Percentiles rank a stretch among this genome's conserved stretches.
These are phyloP conservation scores for Bertia moriformis DNA, from an alignment of 2,329 filamentous ascomycete genomes.

Conservation along the genomic window DNA sequence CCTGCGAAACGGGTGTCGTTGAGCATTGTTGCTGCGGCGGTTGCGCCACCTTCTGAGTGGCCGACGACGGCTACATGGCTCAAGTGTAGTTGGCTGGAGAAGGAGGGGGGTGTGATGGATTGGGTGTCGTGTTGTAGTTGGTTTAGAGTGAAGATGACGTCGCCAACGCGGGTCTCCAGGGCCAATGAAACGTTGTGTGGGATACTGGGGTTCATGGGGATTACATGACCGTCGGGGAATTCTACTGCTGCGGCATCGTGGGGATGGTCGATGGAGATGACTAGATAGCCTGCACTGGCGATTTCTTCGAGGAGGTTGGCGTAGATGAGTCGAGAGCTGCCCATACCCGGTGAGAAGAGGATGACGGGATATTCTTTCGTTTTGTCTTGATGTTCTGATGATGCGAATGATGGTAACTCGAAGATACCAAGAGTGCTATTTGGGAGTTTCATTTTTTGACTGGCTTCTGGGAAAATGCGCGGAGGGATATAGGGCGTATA, in stretches of 20 bases:
- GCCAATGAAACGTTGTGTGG: neutral
- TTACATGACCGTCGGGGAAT: constrained; percentile 25
- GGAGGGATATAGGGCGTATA: neutral
- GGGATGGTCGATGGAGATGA: constrained; percentile 32
- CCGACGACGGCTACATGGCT: constrained; percentile 13
- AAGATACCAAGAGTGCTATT: too few relatives aligned
- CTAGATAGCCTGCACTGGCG: constrained; percentile 26
- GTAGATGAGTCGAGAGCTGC: constrained; percentile 25
- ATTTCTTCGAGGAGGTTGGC: constrained; percentile 25
- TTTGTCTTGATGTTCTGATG: neutral
- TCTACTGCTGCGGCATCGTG: constrained; percentile 28
- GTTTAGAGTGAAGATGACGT: neutral
- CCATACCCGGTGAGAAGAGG: constrained; percentile 28
- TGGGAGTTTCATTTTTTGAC: neutral
- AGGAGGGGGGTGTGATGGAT: neutral
- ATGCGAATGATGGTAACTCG: too few relatives aligned
- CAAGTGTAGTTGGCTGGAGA: neutral
- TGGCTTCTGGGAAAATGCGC: too few relatives aligned
- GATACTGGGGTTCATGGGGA: constrained; percentile 2
- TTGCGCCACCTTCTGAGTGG: constrained; percentile 16
- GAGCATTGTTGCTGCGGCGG: constrained; percentile 14
- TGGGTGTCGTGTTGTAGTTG: neutral
- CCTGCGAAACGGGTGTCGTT: constrained; percentile 14
- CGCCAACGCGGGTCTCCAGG: neutral
- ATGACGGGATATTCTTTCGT: constrained; percentile 11